Conservation (phyloP, 2,329 filamentous ascomycete species). For the Calonectria hawksworthii region DNA sequence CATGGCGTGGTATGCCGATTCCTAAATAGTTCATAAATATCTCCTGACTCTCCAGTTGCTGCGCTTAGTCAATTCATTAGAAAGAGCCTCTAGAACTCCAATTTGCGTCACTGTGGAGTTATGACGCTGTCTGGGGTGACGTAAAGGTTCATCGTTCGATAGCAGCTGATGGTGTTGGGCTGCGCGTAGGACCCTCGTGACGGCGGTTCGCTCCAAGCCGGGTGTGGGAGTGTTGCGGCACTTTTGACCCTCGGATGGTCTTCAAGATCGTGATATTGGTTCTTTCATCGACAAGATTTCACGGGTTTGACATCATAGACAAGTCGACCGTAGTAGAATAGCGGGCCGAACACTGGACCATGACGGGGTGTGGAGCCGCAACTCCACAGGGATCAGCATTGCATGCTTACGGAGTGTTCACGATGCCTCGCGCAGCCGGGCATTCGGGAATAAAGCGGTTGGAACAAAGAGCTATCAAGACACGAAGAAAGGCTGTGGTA, state of each 20-base stretch:
- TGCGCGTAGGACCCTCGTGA: not conserved
- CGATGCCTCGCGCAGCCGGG: not conserved
- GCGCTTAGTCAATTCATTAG: not conserved
- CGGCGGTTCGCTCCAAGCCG: not conserved
- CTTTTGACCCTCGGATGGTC: not conserved
- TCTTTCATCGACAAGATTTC: not conserved
- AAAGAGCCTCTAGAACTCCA: not conserved
- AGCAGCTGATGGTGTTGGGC: not conserved
- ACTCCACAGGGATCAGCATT: not conserved
- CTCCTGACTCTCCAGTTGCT: not conserved
- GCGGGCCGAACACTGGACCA: not conserved
- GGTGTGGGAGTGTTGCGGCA: not conserved
- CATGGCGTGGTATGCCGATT: not conserved
- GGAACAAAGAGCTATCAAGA: not conserved
- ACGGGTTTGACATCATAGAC: not conserved
- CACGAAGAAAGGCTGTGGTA: not conserved
- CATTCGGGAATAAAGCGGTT: not conserved
- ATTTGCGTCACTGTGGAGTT: conserved; percentile 4
- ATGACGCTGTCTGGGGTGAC: not conserved
- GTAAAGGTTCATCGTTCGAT: not conserved
- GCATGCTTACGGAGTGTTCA: not conserved
- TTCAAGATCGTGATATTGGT: not conserved
- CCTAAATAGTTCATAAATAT: not conserved
- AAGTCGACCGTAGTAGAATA: not conserved
- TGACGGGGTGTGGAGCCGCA: not conserved